phyloP scores from a whole-genome alignment of 2,329 filamentous ascomycete species.

The Alternaria ethzedia region DNA sequence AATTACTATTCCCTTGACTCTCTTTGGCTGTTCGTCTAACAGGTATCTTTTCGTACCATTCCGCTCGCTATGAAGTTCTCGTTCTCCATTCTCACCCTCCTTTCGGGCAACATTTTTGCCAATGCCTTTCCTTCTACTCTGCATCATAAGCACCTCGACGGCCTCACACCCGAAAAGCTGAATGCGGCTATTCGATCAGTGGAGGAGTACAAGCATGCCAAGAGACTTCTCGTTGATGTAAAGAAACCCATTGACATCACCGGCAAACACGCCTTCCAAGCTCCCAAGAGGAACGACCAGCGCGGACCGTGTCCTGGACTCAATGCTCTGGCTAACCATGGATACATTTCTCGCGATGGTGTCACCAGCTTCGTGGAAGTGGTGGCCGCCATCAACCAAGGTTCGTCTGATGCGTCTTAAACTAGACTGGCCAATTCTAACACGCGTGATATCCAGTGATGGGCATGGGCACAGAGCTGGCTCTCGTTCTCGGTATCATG shows the following conservation, averaged over 20 bases:
- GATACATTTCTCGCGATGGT: conserved; percentile 36
- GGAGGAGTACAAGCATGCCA: conserved; percentile 16
- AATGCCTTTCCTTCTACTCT: conserved; percentile 24
- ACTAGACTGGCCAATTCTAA: not conserved
- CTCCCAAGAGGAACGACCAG: conserved; percentile 49
- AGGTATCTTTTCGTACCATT: not conserved
- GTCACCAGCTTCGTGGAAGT: conserved; percentile 52
- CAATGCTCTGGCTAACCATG: conserved; percentile 52
- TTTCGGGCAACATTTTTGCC: conserved; percentile 4
- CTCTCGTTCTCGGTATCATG: conserved; percentile 51
- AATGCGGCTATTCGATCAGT: conserved; percentile 16
- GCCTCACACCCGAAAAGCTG: conserved; percentile 17
- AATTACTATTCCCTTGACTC: not conserved
- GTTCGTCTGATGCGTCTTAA: conserved; percentile 30
- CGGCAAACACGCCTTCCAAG: conserved; percentile 35
- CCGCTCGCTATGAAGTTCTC: conserved; percentile 23
- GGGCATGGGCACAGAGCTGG: conserved; percentile 53
- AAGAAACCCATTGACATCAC: conserved; percentile 38
- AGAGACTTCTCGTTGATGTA: conserved; percentile 17
- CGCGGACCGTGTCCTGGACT: conserved; percentile 52
- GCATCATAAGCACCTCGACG: conserved; percentile 2
- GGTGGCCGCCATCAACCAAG: conserved; percentile 51
- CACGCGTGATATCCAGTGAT: conserved; percentile 41
- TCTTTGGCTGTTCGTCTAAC: not conserved
- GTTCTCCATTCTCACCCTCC: conserved; percentile 15